phyloP scores from a whole-genome alignment of 306 rosid species.

The Vachellia pachyceras region DNA sequence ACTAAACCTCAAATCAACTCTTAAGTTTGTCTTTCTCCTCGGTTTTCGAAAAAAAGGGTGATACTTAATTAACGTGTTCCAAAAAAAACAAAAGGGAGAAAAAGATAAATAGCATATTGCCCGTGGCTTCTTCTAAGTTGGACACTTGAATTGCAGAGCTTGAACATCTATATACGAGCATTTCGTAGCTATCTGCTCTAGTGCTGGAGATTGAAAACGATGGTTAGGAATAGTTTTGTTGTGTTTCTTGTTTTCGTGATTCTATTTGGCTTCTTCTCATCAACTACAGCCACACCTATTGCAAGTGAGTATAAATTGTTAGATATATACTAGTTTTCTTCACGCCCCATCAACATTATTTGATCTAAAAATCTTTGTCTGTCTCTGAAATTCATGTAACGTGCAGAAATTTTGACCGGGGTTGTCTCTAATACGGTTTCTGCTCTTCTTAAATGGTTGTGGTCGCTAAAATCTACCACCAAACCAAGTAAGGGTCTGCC shows the following conservation, averaged over 20 bases:
- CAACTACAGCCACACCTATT: conserved; percentile 83
- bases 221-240: conserved; percentile 55
- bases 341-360: conserved; percentile 18
- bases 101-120: conserved; percentile 43
- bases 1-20: conserved; percentile 45
- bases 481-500: conserved; percentile 59
- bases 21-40: conserved; percentile 46
- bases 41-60: conserved; percentile 43
- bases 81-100: not conserved
- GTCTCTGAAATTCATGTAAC: conserved; percentile 35
- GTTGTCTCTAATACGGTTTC: conserved; percentile 86
- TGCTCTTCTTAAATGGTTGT: conserved; percentile 79
- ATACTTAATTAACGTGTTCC: conserved; percentile 37
- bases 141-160: conserved; percentile 27
- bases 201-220: conserved; percentile 28
- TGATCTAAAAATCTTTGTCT: conserved; percentile 11
- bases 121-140: conserved; percentile 44
- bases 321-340: conserved; percentile 8
- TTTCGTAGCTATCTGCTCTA: no score
- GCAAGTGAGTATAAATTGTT: conserved; percentile 66
- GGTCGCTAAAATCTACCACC: conserved; percentile 82
- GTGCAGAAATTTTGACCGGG: conserved; percentile 77
- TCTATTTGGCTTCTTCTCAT: conserved; percentile 57
- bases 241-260: conserved; percentile 54
- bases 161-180: conserved; percentile 33